Base-by-base conservation (phyloP, 2,329 filamentous ascomycete species). In the Penicillium griseofulvum region DNA sequence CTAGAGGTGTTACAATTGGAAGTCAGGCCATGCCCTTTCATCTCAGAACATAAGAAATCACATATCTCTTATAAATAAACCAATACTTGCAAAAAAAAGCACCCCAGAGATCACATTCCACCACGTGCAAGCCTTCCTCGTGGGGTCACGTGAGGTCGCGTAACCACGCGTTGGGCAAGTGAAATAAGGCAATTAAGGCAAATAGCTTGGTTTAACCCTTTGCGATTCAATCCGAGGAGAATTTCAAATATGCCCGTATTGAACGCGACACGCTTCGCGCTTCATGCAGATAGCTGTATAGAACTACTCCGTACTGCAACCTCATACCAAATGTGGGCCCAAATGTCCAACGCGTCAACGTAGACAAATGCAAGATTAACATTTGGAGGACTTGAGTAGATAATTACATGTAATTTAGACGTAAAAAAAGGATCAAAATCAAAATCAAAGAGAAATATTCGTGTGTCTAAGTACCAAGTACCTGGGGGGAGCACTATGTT, bases 91-190 rank as follows among this genome's bases (percentile, higher is more conserved):
- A 31, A 36, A 22, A 41, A 36, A 42, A 37, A 38, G 17, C 33
- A n/a, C 37, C 31, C 26, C 46, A 44, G 19, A 39, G 43, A 39
- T 38, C 34, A 38, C 50, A 53, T 53, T 54, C 49, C 53, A 46
- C 53, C 54, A 53, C 54, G 54, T 56, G 54, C 10, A 17, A 37
- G 17, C 28, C 31, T 24, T 22, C 50, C 50, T 48, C 52, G 52
- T 55, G 52, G 52, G 34, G 52, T 63, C 61, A 63, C 61, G 61
- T 63, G 61, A 58, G 34, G 17, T 45, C 61, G 61, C 59, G 61
- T 62, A 46, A 26, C 29, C 41, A 43, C 61, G 61, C 61, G 61
- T 63, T 56, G 11, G 28, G 36, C 12, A 42, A 16, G 33, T 19
- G 19, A 26, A 33, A 41, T 8, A 49, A 17, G n/a, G 28, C 26